Evolutionary conservation across 805 yeast species (phyloP), one percentile per base, ranked within the genome.

Genomic region (Kuraishia hungarica): DNA sequence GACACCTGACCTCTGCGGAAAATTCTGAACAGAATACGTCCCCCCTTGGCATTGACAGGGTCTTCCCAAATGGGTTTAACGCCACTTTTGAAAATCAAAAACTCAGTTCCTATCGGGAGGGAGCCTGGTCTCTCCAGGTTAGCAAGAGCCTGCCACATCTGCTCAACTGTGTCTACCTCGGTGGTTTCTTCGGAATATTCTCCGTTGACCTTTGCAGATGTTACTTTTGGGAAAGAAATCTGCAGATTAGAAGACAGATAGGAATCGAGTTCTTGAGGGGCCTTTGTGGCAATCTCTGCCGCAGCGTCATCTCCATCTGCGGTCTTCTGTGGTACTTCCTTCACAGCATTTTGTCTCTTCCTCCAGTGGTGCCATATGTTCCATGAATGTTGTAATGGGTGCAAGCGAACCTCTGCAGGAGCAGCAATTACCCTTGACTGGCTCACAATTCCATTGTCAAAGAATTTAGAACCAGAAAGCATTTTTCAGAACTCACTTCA

Each of bases 21-120:
- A 60, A 81, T 75, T 58, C 83, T 71, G 60, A 82, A 77, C 20
- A 79, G 75, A 86, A 86, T 83, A 60, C 86, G 70, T 1, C 89
- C 88, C 43, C 88, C 88, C 53, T 73, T 70, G 57, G 76, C 67
- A 63, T 83, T 83, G 52, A 75, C 70, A 8, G 84, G 83, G 62
- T 84, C 87, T 63, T 83, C 87, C 87, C 89, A 83, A 52, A 81
- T 78, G 11, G 89, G 89, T 59, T 79, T 78, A 43, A 82, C 74
- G 1, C 85, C 86, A 35, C 76, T 69, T 59, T 82, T 81, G 69
- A 84, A 84, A 10, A 84, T 66, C 57, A 81, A 78, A 54, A 78
- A 72, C 63, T 83, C 86, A 24, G 82, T 72, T 21, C 82, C 82
- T 51, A 67, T 65, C 20, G 71, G 67, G 56, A 78, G 66, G 47